Conservation (phyloP, 2,329 filamentous ascomycete genomes). For the Penicillium olsonii region DNA sequence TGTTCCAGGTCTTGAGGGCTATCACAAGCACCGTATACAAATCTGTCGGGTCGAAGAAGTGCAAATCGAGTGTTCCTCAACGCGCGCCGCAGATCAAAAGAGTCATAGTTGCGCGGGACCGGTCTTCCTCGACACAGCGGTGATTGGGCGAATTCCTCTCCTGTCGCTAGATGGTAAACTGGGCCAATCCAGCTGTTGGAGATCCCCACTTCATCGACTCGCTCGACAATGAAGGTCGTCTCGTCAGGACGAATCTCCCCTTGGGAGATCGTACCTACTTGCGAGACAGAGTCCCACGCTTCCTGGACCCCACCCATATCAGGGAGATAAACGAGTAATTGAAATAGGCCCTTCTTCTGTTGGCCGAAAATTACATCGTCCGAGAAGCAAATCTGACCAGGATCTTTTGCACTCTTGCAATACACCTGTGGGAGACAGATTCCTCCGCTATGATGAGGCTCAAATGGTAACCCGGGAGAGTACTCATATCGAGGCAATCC, state of each 20-base stretch:
- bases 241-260: slow-evolving; percentile 4
- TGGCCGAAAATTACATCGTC: slow-evolving; percentile 33
- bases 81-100: slow-evolving; percentile 18
- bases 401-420: slow-evolving; percentile 17
- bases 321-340: slow-evolving; percentile 32
- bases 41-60: slow-evolving; percentile 36
- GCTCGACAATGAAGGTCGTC: slow-evolving; percentile 14
- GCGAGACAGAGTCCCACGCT: background rate
- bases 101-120: slow-evolving; percentile 31
- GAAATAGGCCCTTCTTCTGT: slow-evolving; percentile 32
- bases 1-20: slow-evolving; percentile 22
- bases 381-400: slow-evolving; percentile 22
- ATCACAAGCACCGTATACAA: slow-evolving; percentile 36
- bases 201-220: background rate
- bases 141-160: slow-evolving; percentile 31
- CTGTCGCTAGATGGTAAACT: slow-evolving; percentile 28
- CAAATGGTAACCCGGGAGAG: slow-evolving; percentile 33
- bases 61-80: slow-evolving; percentile 27
- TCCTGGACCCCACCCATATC: background rate
- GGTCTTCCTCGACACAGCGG: slow-evolving; percentile 30
- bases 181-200: background rate
- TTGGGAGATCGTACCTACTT: slow-evolving; percentile 5
- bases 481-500: slow-evolving; percentile 35
- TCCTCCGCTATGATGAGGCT: slow-evolving; percentile 32
- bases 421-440: slow-evolving; percentile 39